Evolutionary conservation across 371 early-diverging fungal genomes (phyloP).

Genomic region (Sporodiniella umbellata): DNA sequence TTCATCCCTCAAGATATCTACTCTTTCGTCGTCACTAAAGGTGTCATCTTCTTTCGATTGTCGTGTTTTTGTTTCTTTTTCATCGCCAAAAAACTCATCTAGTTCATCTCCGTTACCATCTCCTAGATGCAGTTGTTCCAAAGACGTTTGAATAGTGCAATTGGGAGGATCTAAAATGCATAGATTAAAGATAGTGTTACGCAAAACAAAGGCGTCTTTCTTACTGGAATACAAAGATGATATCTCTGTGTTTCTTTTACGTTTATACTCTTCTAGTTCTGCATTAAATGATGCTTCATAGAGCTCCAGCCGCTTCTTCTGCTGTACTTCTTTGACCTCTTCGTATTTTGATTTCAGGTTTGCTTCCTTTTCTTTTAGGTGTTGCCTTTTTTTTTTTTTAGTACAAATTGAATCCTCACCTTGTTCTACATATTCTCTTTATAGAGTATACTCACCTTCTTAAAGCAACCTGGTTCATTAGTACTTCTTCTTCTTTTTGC

Average conservation of each 20-base stretch:
- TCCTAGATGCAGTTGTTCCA: conserved; percentile 23
- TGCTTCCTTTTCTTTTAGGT: conserved; percentile 19
- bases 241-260: conserved; percentile 37
- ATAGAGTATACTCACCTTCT: neutral
- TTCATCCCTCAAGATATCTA: conserved; percentile 40
- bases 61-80: neutral
- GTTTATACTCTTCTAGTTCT: conserved; percentile 41
- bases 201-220: no score
- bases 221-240: conserved; percentile 39
- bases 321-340: conserved; percentile 27
- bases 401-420: neutral
- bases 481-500: conserved; percentile 5
- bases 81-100: conserved; percentile 18
- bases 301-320: conserved; percentile 31
- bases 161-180: neutral
- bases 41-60: neutral
- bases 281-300: conserved; percentile 47
- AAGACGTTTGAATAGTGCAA: conserved; percentile 5
- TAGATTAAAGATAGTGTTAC: no score
- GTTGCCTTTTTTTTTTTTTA: conserved; percentile 4
- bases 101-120: conserved; percentile 16
- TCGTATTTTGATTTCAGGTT: conserved; percentile 26
- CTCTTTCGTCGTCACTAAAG: conserved; percentile 7
- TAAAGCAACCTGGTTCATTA: conserved; percentile 1
- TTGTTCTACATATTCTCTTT: neutral